Evolutionary conservation across 768 basidiomycete species (phyloP), one percentile per base, ranked within the genome.

Genomic region (Boletus reticulatus): DNA sequence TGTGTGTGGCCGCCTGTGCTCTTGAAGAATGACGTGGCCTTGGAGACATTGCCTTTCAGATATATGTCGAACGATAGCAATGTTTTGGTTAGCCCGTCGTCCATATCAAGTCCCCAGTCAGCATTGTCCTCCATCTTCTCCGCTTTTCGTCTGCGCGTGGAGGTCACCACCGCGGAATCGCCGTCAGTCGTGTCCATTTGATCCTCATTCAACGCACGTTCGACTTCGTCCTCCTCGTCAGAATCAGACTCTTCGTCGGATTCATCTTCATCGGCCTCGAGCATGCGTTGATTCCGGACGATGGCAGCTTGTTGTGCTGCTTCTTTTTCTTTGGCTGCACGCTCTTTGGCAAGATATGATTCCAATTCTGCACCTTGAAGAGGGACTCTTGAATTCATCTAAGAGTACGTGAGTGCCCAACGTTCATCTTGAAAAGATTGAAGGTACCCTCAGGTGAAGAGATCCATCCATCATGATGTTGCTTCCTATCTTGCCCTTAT

Each of bases 21-120:
- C 70, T 93, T 94, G 79, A 94, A 96, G 75, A 94, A 94, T 3
- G 88, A 87, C 1, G 85, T 89, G 24, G 88, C 78, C 60, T 90
- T 89, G 27, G 89, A 87, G 44, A 94, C 91, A 59, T 96, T 94
- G n/a, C 95, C 95, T 70, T 96, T 97, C 57, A 98, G 80, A 70
- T 93, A 98, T 61, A 98, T 97, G 72, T 99, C 97, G 64, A 91
- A 99, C 2, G 92, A 95, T 38, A 95, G 73, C 50, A 88, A 72
- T 39, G 89, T 85, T 62, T 84, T 87, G 14, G 85, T 84, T 50
- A 85, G 65, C 2, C 85, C 84, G 55, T 94, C 91, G 57, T 93
- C 92, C 42, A 82, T 82, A 59, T 92, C 89, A 56, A 88, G 69
- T 31, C 76, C 79, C 88, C 89, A 92, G 65, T 87, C 88, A 20